These are phyloP conservation scores for Geopyxis carbonaria DNA, from an alignment of 495 filamentous ascomycete genomes.

Conservation along the genomic window DNA sequence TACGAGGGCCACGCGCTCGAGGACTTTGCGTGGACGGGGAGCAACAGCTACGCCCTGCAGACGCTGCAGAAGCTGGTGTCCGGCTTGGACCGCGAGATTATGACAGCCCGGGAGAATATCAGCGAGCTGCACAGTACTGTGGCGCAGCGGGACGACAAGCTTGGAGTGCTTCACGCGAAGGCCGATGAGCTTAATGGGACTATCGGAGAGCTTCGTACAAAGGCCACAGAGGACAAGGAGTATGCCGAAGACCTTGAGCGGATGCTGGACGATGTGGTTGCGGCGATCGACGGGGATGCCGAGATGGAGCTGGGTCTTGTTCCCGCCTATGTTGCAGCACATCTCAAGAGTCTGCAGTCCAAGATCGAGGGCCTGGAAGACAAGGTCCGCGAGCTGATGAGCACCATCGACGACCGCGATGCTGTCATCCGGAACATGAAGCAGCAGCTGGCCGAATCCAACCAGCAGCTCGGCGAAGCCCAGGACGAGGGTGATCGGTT, in stretches of 20 bases:
- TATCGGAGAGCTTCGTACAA: neutral
- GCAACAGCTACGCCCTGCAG: slow-evolving; percentile 16
- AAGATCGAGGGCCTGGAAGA: neutral
- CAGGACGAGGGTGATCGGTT: slow-evolving; percentile 6
- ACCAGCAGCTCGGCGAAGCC: slow-evolving; percentile 4
- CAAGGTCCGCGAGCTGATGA: slow-evolving; percentile 10
- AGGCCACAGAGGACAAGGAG: neutral
- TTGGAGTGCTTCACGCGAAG: neutral
- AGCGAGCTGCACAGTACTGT: too few relatives aligned
- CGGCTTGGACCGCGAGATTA: slow-evolving; percentile 8
- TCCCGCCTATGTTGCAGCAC: slow-evolving; percentile 1
- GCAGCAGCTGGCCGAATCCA: slow-evolving; percentile 1
- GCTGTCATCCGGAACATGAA: slow-evolving; percentile 6
- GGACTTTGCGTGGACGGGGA: slow-evolving; percentile 20
- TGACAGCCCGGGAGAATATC: too few relatives aligned
- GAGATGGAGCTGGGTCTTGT: neutral
- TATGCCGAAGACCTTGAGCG: slow-evolving; percentile 6
- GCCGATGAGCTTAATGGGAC: neutral
- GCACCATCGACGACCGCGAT: slow-evolving; percentile 12
- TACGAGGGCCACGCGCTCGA: slow-evolving; percentile 13
- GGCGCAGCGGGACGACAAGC: too few relatives aligned
- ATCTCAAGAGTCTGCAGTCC: neutral
- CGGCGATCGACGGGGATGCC: slow-evolving; percentile 3
- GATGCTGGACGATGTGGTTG: slow-evolving; percentile 17
- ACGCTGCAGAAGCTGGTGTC: slow-evolving; percentile 11